Evolutionary conservation across 495 filamentous ascomycete species (phyloP).

Genomic region (Penicillium verhagenii): DNA sequence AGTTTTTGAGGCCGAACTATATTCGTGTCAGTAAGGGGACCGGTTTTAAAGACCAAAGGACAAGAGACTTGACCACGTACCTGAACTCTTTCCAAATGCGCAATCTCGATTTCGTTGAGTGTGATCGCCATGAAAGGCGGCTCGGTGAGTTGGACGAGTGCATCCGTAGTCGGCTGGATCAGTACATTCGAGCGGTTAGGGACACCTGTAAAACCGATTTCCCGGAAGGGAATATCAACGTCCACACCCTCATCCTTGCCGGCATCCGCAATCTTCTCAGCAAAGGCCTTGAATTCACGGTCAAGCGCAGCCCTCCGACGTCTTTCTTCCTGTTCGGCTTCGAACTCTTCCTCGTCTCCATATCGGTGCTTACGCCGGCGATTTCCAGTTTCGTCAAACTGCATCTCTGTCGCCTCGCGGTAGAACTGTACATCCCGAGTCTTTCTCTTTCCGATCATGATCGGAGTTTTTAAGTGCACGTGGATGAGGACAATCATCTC

Average conservation of each 20-base stretch:
- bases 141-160: conserved; percentile 95
- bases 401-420: conserved; percentile 95
- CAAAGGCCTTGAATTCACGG: conserved; percentile 91
- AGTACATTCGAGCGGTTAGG: conserved; percentile 92
- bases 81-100: conserved; percentile 94
- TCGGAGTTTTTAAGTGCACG: conserved; percentile 94
- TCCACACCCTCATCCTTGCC: conserved; percentile 79
- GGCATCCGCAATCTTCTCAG: conserved; percentile 95
- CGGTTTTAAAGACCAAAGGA: not conserved
- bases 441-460: conserved; percentile 98
- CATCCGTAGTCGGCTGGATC: conserved; percentile 95
- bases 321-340: conserved; percentile 96
- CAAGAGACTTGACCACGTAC: conserved; percentile 27
- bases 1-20: conserved; percentile 96
- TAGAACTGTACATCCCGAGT: conserved; percentile 99
- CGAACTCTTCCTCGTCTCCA: conserved; percentile 98
- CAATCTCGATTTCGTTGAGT: conserved; percentile 92
- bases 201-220: conserved; percentile 95
- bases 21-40: conserved; percentile 14
- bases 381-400: conserved; percentile 98
- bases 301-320: conserved; percentile 87
- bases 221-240: conserved; percentile 94
- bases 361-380: conserved; percentile 97
- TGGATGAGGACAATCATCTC: conserved; percentile 98
- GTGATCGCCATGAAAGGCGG: conserved; percentile 95